Conservation (phyloP, 257 asterid genomes). For the Solanum arcanum region DNA sequence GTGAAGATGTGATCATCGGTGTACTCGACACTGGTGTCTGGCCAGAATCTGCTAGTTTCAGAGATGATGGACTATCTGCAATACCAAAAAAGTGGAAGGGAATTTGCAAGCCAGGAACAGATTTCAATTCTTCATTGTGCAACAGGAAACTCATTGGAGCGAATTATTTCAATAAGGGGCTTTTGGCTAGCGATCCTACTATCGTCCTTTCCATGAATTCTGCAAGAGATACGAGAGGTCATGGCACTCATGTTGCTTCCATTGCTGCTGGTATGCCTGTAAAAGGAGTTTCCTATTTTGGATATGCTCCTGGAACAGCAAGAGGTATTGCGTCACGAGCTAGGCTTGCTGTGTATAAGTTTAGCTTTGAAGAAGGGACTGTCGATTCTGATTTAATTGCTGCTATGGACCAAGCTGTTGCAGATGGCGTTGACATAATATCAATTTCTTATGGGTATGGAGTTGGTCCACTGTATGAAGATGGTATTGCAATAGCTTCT, state of each 20-base stretch:
- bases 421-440: conserved; percentile 23
- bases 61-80: neutral
- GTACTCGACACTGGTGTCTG: neutral
- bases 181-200: neutral
- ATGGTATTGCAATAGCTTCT: conserved; percentile 23
- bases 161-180: neutral
- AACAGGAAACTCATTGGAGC: neutral
- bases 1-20: neutral
- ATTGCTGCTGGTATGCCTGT: neutral
- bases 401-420: conserved; percentile 22
- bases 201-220: neutral
- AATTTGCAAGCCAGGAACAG: neutral
- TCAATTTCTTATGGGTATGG: conserved; percentile 1
- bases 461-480: neutral
- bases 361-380: neutral
- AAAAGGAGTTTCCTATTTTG: neutral
- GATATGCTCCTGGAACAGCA: conserved; percentile 5
- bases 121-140: neutral
- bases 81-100: conserved; percentile 15
- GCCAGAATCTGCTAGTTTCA: conserved; percentile 4
- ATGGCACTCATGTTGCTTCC: neutral
- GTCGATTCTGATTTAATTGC: conserved; percentile 11
- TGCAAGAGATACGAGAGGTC: neutral
- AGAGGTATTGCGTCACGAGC: conserved; percentile 3
- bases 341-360: conserved; percentile 4